Conservation (phyloP, 129 eudicot species). For the Calendula officinalis region DNA sequence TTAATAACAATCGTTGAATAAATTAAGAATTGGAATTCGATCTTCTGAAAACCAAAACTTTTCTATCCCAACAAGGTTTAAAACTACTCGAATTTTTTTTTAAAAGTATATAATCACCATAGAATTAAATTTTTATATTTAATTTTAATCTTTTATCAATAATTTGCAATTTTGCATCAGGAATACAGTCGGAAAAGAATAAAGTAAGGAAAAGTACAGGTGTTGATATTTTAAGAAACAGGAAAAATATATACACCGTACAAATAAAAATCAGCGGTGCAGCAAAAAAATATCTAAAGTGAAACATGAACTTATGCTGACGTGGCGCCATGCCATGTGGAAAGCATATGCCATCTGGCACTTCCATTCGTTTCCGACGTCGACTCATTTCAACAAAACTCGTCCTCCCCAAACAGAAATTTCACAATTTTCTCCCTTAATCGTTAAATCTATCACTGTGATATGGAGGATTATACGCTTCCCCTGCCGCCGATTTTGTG, state of each 20-base stretch:
- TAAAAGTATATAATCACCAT: no score
- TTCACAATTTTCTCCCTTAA: background rate
- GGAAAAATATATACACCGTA: constrained; percentile 31
- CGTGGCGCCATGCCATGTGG: constrained; percentile 34
- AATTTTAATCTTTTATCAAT: background rate
- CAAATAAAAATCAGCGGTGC: constrained; percentile 23
- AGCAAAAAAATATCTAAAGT: constrained; percentile 29
- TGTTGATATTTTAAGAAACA: constrained; percentile 20
- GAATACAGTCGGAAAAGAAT: no score
- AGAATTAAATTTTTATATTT: no score
- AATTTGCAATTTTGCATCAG: background rate
- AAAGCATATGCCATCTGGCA: constrained; percentile 30
- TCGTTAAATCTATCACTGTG: background rate
- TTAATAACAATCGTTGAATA: no score
- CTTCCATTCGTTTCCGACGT: background rate
- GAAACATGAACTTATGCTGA: constrained; percentile 12
- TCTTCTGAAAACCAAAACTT: no score
- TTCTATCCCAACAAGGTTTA: no score
- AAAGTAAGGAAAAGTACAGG: constrained; percentile 7
- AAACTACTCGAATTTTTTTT: no score
- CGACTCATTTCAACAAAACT: constrained; percentile 3
- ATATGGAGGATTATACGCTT: constrained; percentile 17
- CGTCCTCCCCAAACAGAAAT: constrained; percentile 15
- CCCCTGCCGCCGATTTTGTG: background rate
- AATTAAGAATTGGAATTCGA: no score